Evolutionary conservation across 371 early-diverging fungal genomes (phyloP), one percentile per base, ranked within the genome.

Genomic region (Mortierella sp.): DNA sequence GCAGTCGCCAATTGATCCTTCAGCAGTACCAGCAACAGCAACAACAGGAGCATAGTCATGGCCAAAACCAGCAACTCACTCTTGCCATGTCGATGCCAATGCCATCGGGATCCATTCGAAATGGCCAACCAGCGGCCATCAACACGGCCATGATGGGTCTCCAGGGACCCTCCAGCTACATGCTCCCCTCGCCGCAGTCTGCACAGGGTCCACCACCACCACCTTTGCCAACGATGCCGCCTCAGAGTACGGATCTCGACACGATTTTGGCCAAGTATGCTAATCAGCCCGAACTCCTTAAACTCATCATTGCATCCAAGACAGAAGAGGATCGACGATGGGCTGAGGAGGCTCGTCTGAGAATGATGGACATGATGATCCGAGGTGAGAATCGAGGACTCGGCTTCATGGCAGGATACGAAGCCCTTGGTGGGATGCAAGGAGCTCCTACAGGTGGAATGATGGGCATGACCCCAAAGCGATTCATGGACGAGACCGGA

Each of bases 251-350:
- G 12, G 88, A 88, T 71, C 75, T 90, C 55, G 88, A 88, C 63
- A 83, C 87, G 21, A 70, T 89, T 14, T 75, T 89, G 25, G 80
- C 85, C 11, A 86, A 87, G 66, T 89, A 85, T 63, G 75, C 81
- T 62, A 72, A 82, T 28, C 85, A 87, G 56, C 89, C 89, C 18
- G 89, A 89, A 30, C 72, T 89, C 0, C 62, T 89, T 15, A 87
- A 87, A 63, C 66, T 89, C 52, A 89, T 89, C 51, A 64, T 89
- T 60, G 77, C 83, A 19, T 85, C 86, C 61, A 89, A 87, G 72
- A 87, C 87, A 0, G 88, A 89, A 63, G 88, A 89, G 71, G 89
- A 89, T 50, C 87, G 87, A 62, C 85, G 89, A 53, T 80, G 83
- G 71, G 83, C 88, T 0, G 88, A 87, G 66, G 89, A 87, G 66